phyloP scores from a whole-genome alignment of 2,329 filamentous ascomycete genomes.

The Diaporthe ilicicola region DNA sequence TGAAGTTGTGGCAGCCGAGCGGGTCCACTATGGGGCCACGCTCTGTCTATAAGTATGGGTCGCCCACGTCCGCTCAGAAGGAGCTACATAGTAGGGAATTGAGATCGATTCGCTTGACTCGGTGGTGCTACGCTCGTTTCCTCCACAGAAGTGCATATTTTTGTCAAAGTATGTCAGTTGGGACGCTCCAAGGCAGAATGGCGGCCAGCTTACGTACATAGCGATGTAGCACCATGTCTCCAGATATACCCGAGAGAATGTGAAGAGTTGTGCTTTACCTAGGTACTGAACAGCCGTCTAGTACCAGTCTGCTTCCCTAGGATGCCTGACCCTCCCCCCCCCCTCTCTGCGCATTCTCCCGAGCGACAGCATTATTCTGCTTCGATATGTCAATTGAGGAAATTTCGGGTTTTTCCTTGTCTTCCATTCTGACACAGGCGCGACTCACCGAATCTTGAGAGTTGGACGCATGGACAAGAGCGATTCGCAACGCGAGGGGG shows the following conservation, averaged over 20 bases:
- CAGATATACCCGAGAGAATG: constrained; percentile 24
- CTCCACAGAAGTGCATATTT: too few relatives aligned
- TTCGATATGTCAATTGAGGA: neutral
- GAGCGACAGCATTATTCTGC: neutral
- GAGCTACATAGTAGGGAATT: too few relatives aligned
- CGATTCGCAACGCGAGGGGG: neutral
- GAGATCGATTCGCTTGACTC: too few relatives aligned
- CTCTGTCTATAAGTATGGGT: too few relatives aligned
- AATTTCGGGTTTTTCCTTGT: neutral
- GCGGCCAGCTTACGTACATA: neutral
- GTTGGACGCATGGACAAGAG: neutral
- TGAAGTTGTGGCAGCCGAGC: too few relatives aligned
- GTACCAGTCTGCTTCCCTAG: constrained; percentile 16
- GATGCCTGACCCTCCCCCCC: too few relatives aligned
- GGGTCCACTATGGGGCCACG: too few relatives aligned
- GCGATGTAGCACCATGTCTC: constrained; percentile 11
- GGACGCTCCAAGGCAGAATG: too few relatives aligned
- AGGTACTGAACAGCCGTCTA: constrained; percentile 21
- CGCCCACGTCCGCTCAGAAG: too few relatives aligned
- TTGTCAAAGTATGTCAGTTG: neutral
- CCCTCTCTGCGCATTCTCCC: neutral
- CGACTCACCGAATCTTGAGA: accelerated
- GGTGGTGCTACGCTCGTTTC: too few relatives aligned
- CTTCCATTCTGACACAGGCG: neutral
- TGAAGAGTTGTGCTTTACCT: constrained; percentile 26